A percentile compares a stretch with the other conserved stretches of the same genome.
These are phyloP conservation scores for Dalbergia oliveri DNA, from an alignment of 306 rosid genomes.

Conservation along the genomic window DNA sequence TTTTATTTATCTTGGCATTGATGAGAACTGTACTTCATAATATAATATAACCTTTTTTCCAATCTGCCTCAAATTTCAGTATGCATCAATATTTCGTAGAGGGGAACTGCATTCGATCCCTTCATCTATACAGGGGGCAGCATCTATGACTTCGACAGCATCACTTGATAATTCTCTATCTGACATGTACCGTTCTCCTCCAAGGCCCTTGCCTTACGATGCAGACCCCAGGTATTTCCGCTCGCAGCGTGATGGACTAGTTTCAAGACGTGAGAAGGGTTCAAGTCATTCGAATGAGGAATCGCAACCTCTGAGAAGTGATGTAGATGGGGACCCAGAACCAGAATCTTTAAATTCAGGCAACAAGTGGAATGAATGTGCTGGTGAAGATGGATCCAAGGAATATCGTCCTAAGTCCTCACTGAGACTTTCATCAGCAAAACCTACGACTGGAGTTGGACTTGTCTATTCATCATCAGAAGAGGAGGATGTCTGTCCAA, in stretches of 20 bases:
- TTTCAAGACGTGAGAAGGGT: conserved; percentile 92
- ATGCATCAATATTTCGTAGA: conserved; percentile 79
- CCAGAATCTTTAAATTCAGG: conserved; percentile 63
- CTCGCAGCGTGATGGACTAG: conserved; percentile 77
- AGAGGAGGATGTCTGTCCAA: conserved; percentile 97
- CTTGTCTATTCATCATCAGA: conserved; percentile 71
- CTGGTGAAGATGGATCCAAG: conserved; percentile 75
- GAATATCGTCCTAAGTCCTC: conserved; percentile 75
- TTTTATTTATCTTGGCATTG: conserved; percentile 1
- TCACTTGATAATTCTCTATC: conserved; percentile 83
- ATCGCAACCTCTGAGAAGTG: conserved; percentile 84
- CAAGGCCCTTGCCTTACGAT: conserved; percentile 97
- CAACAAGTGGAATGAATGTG: conserved; percentile 74
- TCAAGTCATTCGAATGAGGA: conserved; percentile 90
- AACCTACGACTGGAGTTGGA: conserved; percentile 57
- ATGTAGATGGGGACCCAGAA: conserved; percentile 70
- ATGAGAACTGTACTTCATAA: conserved; percentile 25
- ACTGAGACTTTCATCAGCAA: conserved; percentile 69
- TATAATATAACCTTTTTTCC: conserved; percentile 37
- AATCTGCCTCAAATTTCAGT: conserved; percentile 59
- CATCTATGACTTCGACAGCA: conserved; percentile 76
- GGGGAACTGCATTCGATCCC: conserved; percentile 80
- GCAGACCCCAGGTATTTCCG: conserved; percentile 83
- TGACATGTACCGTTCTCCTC: conserved; percentile 95
- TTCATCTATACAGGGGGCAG: conserved; percentile 77